phyloP scores from a whole-genome alignment of 2,329 filamentous ascomycete genomes.

The Xylariomycetidae sp. region DNA sequence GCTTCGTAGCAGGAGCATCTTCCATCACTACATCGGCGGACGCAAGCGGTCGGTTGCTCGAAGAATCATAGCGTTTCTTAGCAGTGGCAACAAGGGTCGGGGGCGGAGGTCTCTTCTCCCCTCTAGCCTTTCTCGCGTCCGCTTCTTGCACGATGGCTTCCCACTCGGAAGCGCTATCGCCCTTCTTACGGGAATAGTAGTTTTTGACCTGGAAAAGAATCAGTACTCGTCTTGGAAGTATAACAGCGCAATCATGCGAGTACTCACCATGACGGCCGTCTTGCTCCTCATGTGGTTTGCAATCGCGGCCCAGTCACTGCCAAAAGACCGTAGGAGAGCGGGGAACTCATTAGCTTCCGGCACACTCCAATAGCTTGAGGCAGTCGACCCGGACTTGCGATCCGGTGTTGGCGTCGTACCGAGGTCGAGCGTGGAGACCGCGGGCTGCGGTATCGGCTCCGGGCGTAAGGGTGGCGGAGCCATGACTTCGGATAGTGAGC shows the following conservation, averaged over 20 bases:
- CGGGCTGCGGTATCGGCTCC: slow-evolving; percentile 44
- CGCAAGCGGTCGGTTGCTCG: slow-evolving; percentile 40
- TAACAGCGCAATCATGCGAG: no score
- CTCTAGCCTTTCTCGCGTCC: slow-evolving; percentile 47
- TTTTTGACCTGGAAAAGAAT: slow-evolving; percentile 59
- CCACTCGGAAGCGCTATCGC: slow-evolving; percentile 59
- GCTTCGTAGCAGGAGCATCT: slow-evolving; percentile 38
- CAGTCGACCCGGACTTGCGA: slow-evolving; percentile 49
- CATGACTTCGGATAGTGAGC: slow-evolving; percentile 47
- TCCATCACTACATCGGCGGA: slow-evolving; percentile 42
- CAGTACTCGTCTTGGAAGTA: no score
- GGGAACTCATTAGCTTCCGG: slow-evolving; percentile 75
- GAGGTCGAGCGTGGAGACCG: slow-evolving; percentile 46
- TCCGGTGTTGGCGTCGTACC: slow-evolving; percentile 37
- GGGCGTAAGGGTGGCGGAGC: slow-evolving; percentile 51
- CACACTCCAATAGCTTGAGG: slow-evolving; percentile 84
- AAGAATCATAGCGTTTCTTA: slow-evolving; percentile 44
- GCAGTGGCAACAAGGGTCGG: slow-evolving; percentile 49
- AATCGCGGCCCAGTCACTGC: slow-evolving; percentile 72
- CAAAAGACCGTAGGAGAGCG: slow-evolving; percentile 64
- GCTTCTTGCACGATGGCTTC: slow-evolving; percentile 54
- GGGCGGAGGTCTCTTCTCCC: slow-evolving; percentile 54
- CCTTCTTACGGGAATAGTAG: slow-evolving; percentile 58
- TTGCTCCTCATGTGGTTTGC: slow-evolving; percentile 77
- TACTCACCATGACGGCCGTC: slow-evolving; percentile 74